A percentile compares a stretch with the other conserved stretches of the same genome.
Conservation (phyloP, 1,284 basidiomycete species). For the Ceratobasidium theobromae region DNA sequence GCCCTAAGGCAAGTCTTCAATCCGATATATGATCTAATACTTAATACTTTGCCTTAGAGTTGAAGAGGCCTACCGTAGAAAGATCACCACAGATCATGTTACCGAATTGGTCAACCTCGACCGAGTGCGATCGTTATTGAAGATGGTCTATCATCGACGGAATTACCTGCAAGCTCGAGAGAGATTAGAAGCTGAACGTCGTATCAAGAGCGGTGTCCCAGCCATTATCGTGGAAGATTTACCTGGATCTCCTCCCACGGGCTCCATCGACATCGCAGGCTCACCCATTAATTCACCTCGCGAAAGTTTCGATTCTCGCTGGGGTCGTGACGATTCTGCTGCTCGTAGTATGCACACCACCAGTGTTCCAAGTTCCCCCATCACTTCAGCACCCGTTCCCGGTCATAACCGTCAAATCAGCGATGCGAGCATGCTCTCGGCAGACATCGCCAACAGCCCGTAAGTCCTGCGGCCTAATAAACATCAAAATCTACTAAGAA, state of each 20-base stretch:
- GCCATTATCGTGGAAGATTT: slow-evolving; percentile 45
- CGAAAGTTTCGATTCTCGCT: slow-evolving; percentile 22
- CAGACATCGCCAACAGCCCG: background rate
- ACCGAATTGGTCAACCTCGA: slow-evolving; percentile 82
- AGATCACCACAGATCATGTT: slow-evolving; percentile 76
- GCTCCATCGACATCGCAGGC: slow-evolving; percentile 32
- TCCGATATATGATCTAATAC: slow-evolving; percentile 26
- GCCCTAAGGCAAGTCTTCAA: slow-evolving; percentile 69
- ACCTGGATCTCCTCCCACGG: slow-evolving; percentile 39
- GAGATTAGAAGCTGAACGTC: slow-evolving; percentile 45
- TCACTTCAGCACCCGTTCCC: background rate
- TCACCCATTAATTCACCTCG: slow-evolving; percentile 22
- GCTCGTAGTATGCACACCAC: background rate
- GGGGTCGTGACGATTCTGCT: slow-evolving; percentile 9
- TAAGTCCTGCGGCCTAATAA: background rate
- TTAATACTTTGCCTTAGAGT: slow-evolving; percentile 53
- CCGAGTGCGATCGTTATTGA: slow-evolving; percentile 74
- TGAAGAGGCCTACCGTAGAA: slow-evolving; percentile 76
- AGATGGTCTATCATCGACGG: slow-evolving; percentile 72
- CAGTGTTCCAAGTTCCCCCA: background rate
- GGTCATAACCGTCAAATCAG: slow-evolving; percentile 16
- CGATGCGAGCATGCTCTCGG: slow-evolving; percentile 19
- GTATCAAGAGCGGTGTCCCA: slow-evolving; percentile 42
- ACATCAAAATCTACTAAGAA: background rate
- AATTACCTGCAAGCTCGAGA: slow-evolving; percentile 59